phyloP scores from a whole-genome alignment of 495 filamentous ascomycete species.

The Podospora tetraspora region DNA sequence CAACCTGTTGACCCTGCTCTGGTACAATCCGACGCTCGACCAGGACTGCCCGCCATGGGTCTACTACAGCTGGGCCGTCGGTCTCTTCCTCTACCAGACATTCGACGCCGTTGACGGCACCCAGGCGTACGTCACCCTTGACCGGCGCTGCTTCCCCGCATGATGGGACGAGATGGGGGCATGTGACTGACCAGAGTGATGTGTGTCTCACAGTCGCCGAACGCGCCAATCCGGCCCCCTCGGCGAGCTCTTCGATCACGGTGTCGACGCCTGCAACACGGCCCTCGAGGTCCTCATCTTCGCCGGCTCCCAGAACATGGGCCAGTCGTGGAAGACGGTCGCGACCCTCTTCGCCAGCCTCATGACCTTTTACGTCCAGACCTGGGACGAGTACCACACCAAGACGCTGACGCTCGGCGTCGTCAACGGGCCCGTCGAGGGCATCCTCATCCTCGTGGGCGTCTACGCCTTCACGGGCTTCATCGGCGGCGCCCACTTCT shows the following conservation, averaged over 20 bases:
- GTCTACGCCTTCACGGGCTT: conserved; percentile 83
- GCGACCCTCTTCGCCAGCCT: conserved; percentile 67
- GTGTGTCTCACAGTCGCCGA: conserved; percentile 55
- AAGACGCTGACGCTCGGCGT: conserved; percentile 89
- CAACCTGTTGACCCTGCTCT: conserved; percentile 89
- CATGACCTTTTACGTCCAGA: conserved; percentile 94
- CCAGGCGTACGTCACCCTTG: conserved; percentile 62
- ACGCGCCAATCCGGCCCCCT: conserved; percentile 89
- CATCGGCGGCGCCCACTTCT: conserved; percentile 84
- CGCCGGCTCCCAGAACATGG: conserved; percentile 82
- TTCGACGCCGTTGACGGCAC: conserved; percentile 96
- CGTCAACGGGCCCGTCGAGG: conserved; percentile 92
- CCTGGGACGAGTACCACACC: conserved; percentile 99
- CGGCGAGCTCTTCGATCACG: conserved; percentile 96
- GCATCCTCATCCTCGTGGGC: conserved; percentile 73
- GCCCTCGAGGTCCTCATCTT: conserved; percentile 91
- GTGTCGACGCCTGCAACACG: conserved; percentile 95
- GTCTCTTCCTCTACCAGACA: conserved; percentile 93
- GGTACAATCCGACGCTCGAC: conserved; percentile 93
- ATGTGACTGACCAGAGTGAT: conserved; percentile 3
- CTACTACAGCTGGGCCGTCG: conserved; percentile 83
- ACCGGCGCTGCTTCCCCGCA: not conserved
- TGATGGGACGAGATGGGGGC: not conserved
- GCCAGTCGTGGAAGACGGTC: conserved; percentile 86
- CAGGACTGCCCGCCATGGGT: conserved; percentile 93